Evolutionary conservation across 768 basidiomycete species (phyloP), one percentile per base, ranked within the genome.

Genomic region (Tricholoma furcatifolium): DNA sequence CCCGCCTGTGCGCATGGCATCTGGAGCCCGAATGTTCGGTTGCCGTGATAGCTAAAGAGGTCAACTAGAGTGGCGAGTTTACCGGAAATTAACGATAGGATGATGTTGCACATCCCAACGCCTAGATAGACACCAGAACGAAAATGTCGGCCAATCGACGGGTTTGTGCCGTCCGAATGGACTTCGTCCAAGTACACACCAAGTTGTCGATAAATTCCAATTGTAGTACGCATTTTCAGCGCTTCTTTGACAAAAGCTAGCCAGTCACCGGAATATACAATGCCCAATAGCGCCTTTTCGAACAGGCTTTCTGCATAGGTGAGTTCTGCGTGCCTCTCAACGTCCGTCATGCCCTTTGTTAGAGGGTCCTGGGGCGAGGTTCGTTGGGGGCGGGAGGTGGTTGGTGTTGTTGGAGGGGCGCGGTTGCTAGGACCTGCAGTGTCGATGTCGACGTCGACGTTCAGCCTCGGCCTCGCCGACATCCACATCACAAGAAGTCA

Each of bases 231-330:
- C 87, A 95, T 92, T 64, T 94, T 94, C 51, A 97, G 76, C 91
- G 90, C 85, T 73, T 96, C 94, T 64, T 91, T 91, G 68, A 97
- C 82, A 66, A 96, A 91, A 4, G 90, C 88, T 30, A 97, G 75
- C 94, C 93, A 96, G 63, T 95, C 92, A 2, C 91, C 91, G 0
- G 88, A 89, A 62, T 92, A 91, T 23, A 96, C 84, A 54, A 98
- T 91, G 0, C 93, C 93, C 10, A 98, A 74, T 2, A 98, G 68
- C 0, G 89, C 87, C 66, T 77, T 81, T 55, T 78, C 76, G 49
- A 79, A 80, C 31, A 93, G 68, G 53, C 82, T 87, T 69, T 98
- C 96, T 0, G 93, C 94, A 50, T 89, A 97, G 91, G 84, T 17
- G 98, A 76, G 69, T 98, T 95, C 0, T 94, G 94, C 57, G 7